Evolutionary conservation across 345 rosid genomes (phyloP), one percentile per base, ranked within the genome.

Genomic region (Orychophragmus violaceus): DNA sequence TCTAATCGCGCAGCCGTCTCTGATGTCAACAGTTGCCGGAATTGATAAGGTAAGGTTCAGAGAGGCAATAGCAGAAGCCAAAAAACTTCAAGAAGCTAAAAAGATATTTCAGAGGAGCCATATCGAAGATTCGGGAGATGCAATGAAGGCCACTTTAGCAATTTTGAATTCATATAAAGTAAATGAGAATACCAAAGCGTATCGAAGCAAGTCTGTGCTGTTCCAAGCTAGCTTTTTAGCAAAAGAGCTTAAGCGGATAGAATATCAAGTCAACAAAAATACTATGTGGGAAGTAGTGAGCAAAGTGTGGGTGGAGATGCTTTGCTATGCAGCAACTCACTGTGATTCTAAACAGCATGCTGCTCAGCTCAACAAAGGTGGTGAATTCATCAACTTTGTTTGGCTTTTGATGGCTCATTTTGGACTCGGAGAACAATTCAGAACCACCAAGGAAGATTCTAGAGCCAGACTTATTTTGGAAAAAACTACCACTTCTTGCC

Each of bases 371-470:
- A 75, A 75, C 49, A 52, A 37, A 25, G 87, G 84, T 3, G 84
- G 87, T 21, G 84, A 85, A 55, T 58, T 85, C 16, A 68, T 81
- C 11, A 77, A 68, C 16, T 82, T 78, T 16, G 81, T 80, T 0
- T 82, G 89, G 83, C 83, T 82, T 48, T 54, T 77, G 28, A 65
- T 79, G 82, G 81, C 85, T 14, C 85, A 85, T 62, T 69, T 79
- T n/a, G 85, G 87, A n/a, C 44, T 85, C 1, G 79, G 79, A 0
- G 80, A 82, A 5, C 85, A 77, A n/a, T 69, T 69, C 8, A 63
- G 59, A 10, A 75, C 68, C 25, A 58, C 78, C 4, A 66, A 70
- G 24, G 82, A 79, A 6, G 78, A 74, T 67, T 77, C 82, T 23
- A 76, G 73, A 59, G 74, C 79, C 3, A 78, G 44, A 23, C 19